Evolutionary conservation across 1,139 yeast genomes (phyloP), one percentile per base, ranked within the genome.

Genomic region (Kurtzmaniella quercitrusa): DNA sequence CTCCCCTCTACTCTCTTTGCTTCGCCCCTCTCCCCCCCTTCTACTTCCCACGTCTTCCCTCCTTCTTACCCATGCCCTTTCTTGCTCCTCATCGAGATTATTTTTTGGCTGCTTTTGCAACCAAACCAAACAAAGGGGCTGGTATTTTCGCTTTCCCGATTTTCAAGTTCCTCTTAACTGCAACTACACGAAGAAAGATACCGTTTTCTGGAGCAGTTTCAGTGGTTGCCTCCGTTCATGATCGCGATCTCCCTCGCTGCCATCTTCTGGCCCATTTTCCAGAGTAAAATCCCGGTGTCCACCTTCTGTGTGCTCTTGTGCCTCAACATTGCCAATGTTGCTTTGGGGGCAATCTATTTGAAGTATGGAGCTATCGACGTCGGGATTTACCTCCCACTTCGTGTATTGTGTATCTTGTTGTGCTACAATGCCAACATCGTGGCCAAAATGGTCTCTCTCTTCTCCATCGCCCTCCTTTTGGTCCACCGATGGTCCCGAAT

Each of bases 231-330:
- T 14, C 17, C 6, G 10, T 14, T 3, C 15, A 36, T 36, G 38
- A 19, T 36, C 14, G 38, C 24, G 38, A 21, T 36, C 19, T 36
- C 38, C 3, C 24, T 36, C 25, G 38, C 38, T n/a, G 24, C 27
- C n/a, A 36, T 36, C 19, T 36, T 19, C 10, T 19, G 23, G 24
- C 38, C 38, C 14, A 36, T 36, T 14, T 21, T 36, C 21, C 38
- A 36, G n/a, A 36, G 38, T 14, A 36, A 11, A 21, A 21, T 36
- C 27, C 38, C 38, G 10, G 25, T 36, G 4, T 36, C 17, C 2
- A 36, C 25, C 25, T 19, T 36, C 16, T 19, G 15, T 14, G 12
- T 36, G 3, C 23, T 36, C 16, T 21, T 36, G 11, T 19, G 38
- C 21, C 27, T 36, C 12, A 36, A 19, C 16, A 36, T 36, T 19